Conservation (phyloP, 1,284 basidiomycete species). For the Heterobasidion occidentale region DNA sequence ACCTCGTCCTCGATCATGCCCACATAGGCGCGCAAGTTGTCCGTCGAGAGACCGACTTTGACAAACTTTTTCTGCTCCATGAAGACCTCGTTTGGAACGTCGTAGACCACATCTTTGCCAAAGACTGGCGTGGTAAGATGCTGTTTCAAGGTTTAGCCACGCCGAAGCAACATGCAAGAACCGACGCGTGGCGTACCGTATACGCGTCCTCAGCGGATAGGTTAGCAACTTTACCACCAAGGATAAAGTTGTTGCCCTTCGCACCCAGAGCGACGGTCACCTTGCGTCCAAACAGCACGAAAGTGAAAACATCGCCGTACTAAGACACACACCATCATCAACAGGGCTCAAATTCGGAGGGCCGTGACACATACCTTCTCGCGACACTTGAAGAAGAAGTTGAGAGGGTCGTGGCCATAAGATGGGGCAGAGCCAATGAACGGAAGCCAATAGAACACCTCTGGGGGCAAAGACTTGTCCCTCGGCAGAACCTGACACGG, state of each 20-base stretch:
- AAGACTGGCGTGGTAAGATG: conserved; percentile 90
- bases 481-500: conserved; percentile 38
- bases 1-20: conserved; percentile 88
- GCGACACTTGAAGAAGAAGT: conserved; percentile 67
- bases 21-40: conserved; percentile 90
- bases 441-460: conserved; percentile 77
- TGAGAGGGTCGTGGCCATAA: conserved; percentile 78
- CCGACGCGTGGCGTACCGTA: conserved; percentile 46
- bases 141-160: conserved; percentile 26
- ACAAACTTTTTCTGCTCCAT: conserved; percentile 99
- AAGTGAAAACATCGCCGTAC: conserved; percentile 62
- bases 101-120: conserved; percentile 97
- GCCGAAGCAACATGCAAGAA: not conserved
- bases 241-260: conserved; percentile 90
- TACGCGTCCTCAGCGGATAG: conserved; percentile 98
- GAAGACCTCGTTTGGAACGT: conserved; percentile 91
- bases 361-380: conserved; percentile 62
- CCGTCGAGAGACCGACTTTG: conserved; percentile 88
- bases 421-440: conserved; percentile 69
- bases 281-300: conserved; percentile 81
- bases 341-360: not conserved
- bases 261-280: conserved; percentile 91
- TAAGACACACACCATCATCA: conserved; percentile 16
- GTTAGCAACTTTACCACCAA: conserved; percentile 89
- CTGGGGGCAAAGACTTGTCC: conserved; percentile 55